A percentile compares a stretch with the other conserved stretches of the same genome.
Conservation (phyloP, 1,284 basidiomycete species). For the Peniophora sp. region DNA sequence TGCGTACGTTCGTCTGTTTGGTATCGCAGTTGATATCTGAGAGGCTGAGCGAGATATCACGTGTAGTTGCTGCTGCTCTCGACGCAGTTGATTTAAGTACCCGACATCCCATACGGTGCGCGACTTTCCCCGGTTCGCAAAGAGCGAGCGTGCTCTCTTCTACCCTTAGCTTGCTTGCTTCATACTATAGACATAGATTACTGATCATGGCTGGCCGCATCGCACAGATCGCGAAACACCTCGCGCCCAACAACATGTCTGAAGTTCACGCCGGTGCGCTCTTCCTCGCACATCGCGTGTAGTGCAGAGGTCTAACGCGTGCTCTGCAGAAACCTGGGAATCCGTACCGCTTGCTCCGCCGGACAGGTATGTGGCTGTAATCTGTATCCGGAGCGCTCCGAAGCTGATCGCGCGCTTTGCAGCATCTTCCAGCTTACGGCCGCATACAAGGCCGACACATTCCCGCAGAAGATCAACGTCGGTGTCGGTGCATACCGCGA, state of each 20-base stretch:
- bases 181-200: no score
- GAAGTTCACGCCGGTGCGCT: slow-evolving; percentile 7
- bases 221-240: slow-evolving; percentile 9
- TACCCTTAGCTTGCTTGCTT: neutral
- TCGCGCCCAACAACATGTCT: slow-evolving; percentile 2
- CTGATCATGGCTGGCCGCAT: slow-evolving; percentile 9
- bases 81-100: neutral
- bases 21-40: no score
- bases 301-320: neutral
- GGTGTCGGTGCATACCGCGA: slow-evolving; percentile 89
- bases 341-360: slow-evolving; percentile 74
- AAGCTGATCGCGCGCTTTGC: slow-evolving; percentile 4
- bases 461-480: slow-evolving; percentile 84
- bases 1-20: no score
- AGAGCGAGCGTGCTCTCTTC: neutral
- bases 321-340: slow-evolving; percentile 55
- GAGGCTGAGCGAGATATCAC: neutral
- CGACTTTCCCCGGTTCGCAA: neutral
- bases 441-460: slow-evolving; percentile 79
- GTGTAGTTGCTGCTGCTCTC: neutral
- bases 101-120: neutral
- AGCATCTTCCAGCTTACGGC: slow-evolving; percentile 93
- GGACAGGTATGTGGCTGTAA: slow-evolving; percentile 39
- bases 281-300: neutral
- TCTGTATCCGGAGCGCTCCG: neutral